Base-by-base conservation (phyloP, 768 basidiomycete genomes). In the Peribolospora kevripleyi region DNA sequence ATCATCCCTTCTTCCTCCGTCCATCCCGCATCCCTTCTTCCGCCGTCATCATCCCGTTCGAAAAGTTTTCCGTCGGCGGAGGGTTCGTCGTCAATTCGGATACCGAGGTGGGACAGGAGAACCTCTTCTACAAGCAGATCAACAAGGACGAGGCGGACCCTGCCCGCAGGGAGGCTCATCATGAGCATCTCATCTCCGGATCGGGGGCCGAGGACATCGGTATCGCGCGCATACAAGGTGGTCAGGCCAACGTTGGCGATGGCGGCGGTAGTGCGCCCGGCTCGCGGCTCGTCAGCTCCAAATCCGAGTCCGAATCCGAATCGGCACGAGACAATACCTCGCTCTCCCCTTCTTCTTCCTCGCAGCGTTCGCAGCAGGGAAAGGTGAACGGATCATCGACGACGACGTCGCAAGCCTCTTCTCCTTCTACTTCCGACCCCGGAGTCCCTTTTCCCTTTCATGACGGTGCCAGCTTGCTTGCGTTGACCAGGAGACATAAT, bases 41-140 rank as follows among this genome's bases (percentile, higher is more conserved):
- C 42, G n/a, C n/a, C n/a, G n/a, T n/a, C n/a, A n/a, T n/a, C 25
- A 9, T 37, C 14, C 4, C 5, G 6, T 8, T 8, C 48, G 5
- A 36, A 9, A 11, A 10, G 38, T 49, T 9, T 52, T 78, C 82
- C 54, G 86, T 93, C 51, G 86, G 87, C 3, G 87, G 87, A 48
- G 87, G 87, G 3, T 93, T 91, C 64, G 87, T 91, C 3, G 86
- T 93, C 37, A 93, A 93, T 46, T 46, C 46, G 2, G 14, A 46
- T 2, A 46, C n/a, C 39, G 40, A 37, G 59, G 58, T 60, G 42
- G 59, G 58, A 4, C 86, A 86, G 61, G 90, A 95, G 69, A 95
- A 95, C 64, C 65, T 93, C 58, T 95, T 84, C 66, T 95, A 93
- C 73, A 86, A 85, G 67, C 79, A 83, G 13, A 82, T 90, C 38